Conservation (phyloP, 1,284 basidiomycete species). For the Rugosomyces carneus region DNA sequence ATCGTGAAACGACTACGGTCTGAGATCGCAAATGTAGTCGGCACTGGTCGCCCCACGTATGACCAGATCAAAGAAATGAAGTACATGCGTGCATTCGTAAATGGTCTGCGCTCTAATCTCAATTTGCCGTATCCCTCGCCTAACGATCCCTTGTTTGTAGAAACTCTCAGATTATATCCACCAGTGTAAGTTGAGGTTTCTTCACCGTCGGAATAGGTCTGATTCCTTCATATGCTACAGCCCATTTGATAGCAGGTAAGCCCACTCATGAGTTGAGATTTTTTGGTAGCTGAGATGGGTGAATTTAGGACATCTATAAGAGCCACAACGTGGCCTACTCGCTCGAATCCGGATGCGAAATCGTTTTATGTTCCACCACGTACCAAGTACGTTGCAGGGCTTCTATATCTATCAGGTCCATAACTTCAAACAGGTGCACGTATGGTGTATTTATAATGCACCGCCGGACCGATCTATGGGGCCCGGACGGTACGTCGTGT, state of each 20-base stretch:
- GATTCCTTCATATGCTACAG: conserved; percentile 9
- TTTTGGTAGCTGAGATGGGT: not conserved
- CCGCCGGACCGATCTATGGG: conserved; percentile 34
- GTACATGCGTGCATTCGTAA: conserved; percentile 44
- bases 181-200: conserved; percentile 21
- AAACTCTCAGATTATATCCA: conserved; percentile 28
- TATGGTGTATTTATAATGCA: conserved; percentile 32
- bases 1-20: conserved; percentile 37
- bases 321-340: conserved; percentile 17
- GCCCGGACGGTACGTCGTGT: conserved; percentile 29
- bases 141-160: conserved; percentile 12
- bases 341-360: conserved; percentile 15
- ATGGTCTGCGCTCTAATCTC: conserved; percentile 27
- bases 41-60: conserved; percentile 34
- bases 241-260: conserved; percentile 27
- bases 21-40: conserved; percentile 41
- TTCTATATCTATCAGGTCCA: not conserved
- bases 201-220: not conserved
- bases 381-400: conserved; percentile 5
- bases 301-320: conserved; percentile 21
- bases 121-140: not conserved
- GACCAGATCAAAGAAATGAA: conserved; percentile 44
- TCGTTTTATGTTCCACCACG: conserved; percentile 19
- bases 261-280: not conserved
- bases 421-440: conserved; percentile 14